Evolutionary conservation across 495 filamentous ascomycete genomes (phyloP).

Genomic region (Xylaria bambusicola): DNA sequence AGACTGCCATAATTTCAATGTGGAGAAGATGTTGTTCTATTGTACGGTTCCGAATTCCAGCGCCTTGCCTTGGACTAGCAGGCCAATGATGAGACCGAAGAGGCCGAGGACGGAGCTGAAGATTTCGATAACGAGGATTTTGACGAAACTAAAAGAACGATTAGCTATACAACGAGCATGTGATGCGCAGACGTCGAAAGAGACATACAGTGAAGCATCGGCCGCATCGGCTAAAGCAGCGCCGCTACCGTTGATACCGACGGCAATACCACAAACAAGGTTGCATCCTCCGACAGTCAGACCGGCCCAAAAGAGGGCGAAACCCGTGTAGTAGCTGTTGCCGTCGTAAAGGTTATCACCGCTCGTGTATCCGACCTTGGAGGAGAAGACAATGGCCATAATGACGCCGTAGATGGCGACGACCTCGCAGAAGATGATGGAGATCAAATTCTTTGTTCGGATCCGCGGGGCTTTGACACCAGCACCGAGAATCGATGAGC

Average conservation of each 20-base stretch:
- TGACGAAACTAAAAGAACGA: constrained; percentile 76
- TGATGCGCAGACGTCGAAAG: not conserved
- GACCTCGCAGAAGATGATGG: constrained; percentile 99
- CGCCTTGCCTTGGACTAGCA: constrained; percentile 83
- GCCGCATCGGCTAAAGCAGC: constrained; percentile 95
- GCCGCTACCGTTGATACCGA: constrained; percentile 97
- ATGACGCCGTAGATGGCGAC: constrained; percentile 99
- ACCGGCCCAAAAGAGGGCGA: constrained; percentile 93
- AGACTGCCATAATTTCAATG: not conserved
- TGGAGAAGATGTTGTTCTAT: constrained; percentile 4
- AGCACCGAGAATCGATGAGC: constrained; percentile 96
- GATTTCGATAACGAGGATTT: constrained; percentile 98
- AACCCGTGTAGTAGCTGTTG: constrained; percentile 91
- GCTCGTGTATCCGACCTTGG: constrained; percentile 75
- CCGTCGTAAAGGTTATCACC: constrained; percentile 62
- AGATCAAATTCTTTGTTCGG: constrained; percentile 98
- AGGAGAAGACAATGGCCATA: constrained; percentile 96
- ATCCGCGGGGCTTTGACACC: constrained; percentile 96
- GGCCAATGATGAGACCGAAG: constrained; percentile 95
- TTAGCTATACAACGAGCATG: constrained; percentile 23
- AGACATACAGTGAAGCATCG: constrained; percentile 80
- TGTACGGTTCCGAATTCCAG: constrained; percentile 61
- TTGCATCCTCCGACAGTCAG: constrained; percentile 94
- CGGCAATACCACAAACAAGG: constrained; percentile 91
- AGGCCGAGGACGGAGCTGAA: constrained; percentile 97